phyloP scores from a whole-genome alignment of 495 filamentous ascomycete genomes.

The Elaphomyces granulatus region DNA sequence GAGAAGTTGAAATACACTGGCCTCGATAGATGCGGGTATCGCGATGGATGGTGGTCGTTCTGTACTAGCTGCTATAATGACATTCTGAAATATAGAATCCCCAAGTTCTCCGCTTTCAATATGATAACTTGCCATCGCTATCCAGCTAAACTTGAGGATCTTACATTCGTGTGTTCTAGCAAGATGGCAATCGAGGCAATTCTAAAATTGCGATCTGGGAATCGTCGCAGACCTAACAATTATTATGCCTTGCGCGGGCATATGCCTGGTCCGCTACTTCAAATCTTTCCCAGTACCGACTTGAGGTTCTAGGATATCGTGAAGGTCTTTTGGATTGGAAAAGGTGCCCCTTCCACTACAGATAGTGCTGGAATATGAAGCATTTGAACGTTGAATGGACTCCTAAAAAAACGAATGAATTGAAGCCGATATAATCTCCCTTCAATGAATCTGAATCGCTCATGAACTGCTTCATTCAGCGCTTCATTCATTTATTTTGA shows the following conservation, averaged over 20 bases:
- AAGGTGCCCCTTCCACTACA: not conserved
- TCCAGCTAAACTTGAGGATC: not conserved
- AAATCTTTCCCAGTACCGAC: slow-evolving; percentile 4
- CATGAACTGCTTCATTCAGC: too few relatives aligned
- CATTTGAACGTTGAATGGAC: too few relatives aligned
- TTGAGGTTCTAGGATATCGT: slow-evolving; percentile 1
- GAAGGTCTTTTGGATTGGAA: slow-evolving; percentile 1
- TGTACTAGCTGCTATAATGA: not conserved
- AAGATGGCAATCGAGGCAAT: not conserved
- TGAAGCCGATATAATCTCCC: too few relatives aligned
- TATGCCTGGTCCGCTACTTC: slow-evolving; percentile 7
- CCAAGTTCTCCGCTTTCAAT: not conserved
- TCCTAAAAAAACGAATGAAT: too few relatives aligned
- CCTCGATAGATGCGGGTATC: not conserved
- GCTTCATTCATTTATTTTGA: too few relatives aligned
- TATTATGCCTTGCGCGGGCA: slow-evolving; percentile 7
- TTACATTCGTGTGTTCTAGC: not conserved
- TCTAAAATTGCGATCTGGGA: not conserved
- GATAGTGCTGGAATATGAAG: too few relatives aligned
- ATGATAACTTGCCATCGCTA: not conserved
- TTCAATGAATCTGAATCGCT: too few relatives aligned
- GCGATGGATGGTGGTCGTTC: not conserved
- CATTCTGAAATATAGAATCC: not conserved
- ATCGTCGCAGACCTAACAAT: not conserved
- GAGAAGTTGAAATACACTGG: not conserved